Percentiles rank a stretch among this genome's conserved stretches.
phyloP scores from a whole-genome alignment of 2,329 filamentous ascomycete genomes.

The Dactylonectria macrodidyma region DNA sequence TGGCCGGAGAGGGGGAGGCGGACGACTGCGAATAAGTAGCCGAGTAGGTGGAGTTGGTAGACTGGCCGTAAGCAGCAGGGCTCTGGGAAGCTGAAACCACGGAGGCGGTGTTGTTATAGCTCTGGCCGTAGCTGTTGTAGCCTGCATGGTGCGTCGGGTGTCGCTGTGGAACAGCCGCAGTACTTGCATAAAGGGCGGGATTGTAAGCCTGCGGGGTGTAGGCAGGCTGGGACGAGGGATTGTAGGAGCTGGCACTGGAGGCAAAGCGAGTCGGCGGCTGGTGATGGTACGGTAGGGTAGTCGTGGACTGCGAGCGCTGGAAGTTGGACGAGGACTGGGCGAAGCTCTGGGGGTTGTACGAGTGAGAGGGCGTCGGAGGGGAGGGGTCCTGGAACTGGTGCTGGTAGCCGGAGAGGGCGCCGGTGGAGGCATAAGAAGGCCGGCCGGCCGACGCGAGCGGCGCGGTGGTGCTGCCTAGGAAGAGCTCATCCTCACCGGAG shows the following conservation, averaged over 20 bases:
- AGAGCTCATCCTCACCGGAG: slow-evolving; percentile 72
- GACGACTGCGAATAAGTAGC: slow-evolving; percentile 46
- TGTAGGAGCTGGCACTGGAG: slow-evolving; percentile 55
- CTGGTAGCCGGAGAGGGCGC: slow-evolving; percentile 66
- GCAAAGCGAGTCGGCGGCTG: slow-evolving; percentile 57
- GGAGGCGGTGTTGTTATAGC: slow-evolving; percentile 55
- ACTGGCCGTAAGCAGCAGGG: slow-evolving; percentile 55
- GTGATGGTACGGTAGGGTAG: slow-evolving; percentile 65
- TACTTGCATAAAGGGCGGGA: slow-evolving; percentile 70
- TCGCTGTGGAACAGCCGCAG: slow-evolving; percentile 61
- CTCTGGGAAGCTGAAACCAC: slow-evolving; percentile 50
- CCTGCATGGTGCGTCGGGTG: slow-evolving; percentile 67
- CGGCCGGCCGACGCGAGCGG: slow-evolving; percentile 44
- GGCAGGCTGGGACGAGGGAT: slow-evolving; percentile 56
- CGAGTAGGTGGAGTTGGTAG: slow-evolving; percentile 54
- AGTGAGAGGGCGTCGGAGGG: slow-evolving; percentile 62
- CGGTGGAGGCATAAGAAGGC: slow-evolving; percentile 58
- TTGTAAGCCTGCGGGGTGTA: slow-evolving; percentile 71
- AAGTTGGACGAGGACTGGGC: slow-evolving; percentile 52
- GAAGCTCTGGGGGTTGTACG: slow-evolving; percentile 82
- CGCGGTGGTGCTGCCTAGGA: slow-evolving; percentile 66
- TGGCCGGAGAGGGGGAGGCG: slow-evolving; percentile 47
- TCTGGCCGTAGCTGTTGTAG: slow-evolving; percentile 61
- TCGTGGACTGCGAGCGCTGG: slow-evolving; percentile 66
- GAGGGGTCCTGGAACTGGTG: slow-evolving; percentile 65